Evolutionary conservation across 2,329 filamentous ascomycete genomes (phyloP).

Genomic region (Epichloe baconii): DNA sequence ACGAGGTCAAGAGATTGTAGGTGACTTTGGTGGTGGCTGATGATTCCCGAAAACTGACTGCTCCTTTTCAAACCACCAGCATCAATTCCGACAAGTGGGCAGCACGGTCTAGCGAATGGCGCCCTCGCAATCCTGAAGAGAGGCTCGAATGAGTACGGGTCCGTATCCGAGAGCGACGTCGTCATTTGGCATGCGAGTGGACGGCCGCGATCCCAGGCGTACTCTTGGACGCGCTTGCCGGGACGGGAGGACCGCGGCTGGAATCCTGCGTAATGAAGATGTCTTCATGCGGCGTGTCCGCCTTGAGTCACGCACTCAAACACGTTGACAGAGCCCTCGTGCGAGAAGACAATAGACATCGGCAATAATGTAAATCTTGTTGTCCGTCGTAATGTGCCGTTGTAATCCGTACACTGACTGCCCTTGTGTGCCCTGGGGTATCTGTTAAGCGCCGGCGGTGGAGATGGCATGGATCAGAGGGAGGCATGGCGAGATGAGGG

Average conservation of each 20-base stretch:
- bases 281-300: not conserved
- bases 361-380: not conserved
- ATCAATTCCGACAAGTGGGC: too few species aligned
- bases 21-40: too few species aligned
- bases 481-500: not conserved
- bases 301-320: not conserved
- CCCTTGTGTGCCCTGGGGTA: not conserved
- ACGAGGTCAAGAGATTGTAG: too few species aligned
- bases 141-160: too few species aligned
- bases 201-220: not conserved
- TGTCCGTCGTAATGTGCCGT: not conserved
- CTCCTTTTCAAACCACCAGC: too few species aligned
- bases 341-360: not conserved
- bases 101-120: too few species aligned
- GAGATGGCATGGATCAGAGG: slow-evolving; percentile 1
- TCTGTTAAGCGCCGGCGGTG: not conserved
- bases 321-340: not conserved
- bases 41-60: too few species aligned
- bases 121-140: too few species aligned
- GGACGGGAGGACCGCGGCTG: not conserved
- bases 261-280: not conserved
- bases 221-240: not conserved
- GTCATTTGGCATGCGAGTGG: slow-evolving; percentile 1
- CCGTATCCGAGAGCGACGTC: not conserved
- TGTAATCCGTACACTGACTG: too few species aligned